These are phyloP conservation scores for Alternaria sp. DNA, from an alignment of 2,329 filamentous ascomycete species.

Conservation along the genomic window DNA sequence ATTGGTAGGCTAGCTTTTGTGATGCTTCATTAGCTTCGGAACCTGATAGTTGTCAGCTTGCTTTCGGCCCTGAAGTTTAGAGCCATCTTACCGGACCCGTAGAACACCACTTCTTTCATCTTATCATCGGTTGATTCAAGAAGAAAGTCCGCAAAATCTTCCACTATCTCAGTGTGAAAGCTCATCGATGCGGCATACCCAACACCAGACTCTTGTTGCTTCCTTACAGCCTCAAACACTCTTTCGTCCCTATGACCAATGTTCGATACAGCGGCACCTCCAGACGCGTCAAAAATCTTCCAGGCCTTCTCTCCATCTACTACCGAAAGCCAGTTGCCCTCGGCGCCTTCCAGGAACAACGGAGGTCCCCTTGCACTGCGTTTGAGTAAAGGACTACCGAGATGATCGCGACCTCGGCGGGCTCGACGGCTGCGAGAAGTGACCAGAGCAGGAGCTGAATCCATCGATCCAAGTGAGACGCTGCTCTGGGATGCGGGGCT, in stretches of 20 bases:
- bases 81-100: constrained; percentile 60
- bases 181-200: constrained; percentile 9
- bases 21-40: constrained; percentile 74
- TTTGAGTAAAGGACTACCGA: constrained; percentile 53
- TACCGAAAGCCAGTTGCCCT: constrained; percentile 60
- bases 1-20: constrained; percentile 72
- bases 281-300: constrained; percentile 72
- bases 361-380: constrained; percentile 58
- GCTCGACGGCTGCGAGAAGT: background rate
- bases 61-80: too few relatives aligned
- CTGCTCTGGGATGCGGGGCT: background rate
- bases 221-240: constrained; percentile 65
- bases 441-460: background rate
- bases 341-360: constrained; percentile 54
- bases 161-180: constrained; percentile 62
- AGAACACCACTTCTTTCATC: constrained; percentile 63
- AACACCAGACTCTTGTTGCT: constrained; percentile 62
- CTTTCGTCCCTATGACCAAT: constrained; percentile 71
- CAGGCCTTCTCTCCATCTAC: constrained; percentile 51
- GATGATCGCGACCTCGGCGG: background rate
- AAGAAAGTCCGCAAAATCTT: constrained; percentile 60
- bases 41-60: constrained; percentile 17
- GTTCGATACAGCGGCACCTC: constrained; percentile 75
- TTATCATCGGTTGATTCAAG: constrained; percentile 59
- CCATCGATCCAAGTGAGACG: background rate